Base-by-base conservation (phyloP, 2,329 filamentous ascomycete genomes). In the Diaporthe australafricana region DNA sequence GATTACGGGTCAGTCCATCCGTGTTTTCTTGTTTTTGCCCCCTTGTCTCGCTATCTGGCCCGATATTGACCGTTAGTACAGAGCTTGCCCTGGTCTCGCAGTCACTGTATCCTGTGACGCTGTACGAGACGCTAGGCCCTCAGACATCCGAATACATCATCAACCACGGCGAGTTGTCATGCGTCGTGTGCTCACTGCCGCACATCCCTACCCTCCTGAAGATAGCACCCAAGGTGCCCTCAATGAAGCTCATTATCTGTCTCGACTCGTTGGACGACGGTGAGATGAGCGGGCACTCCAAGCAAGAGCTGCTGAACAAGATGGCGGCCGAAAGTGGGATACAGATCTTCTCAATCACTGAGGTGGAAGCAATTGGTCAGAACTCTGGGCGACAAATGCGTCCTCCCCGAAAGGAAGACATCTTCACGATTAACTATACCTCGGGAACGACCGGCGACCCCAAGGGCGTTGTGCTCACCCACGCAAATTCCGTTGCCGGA, bases 131-230 rank as follows among this genome's bases (percentile, higher is more conserved):
- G 16, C 89, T 99, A 6, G 96, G 96, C 12, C 92, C 96, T 16
- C 94, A 98, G 76, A 90, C 95, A 2, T 95, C 94, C 71, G 95
- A 98, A 84, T 98, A 94, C 84, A 98, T 99, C 82, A 93, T 98
- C 84, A 97, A 97, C 83, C 96, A 98, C 81, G 90, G 94, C 69
- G 88, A 91, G 74, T 85, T 98, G 70, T 82, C 87, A 72, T 94
- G 91, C 78, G 90, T 98, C 48, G 91, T 93, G 74, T 92, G 93
- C 72, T 95, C 93, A 35, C 85, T 98, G 56, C 90, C 91, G 53
- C 95, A 98, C 79, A 91, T 98, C 68, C 91, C 94, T 1, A 89
- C 91, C 20, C 88, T 98, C 69, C 87, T 98, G 74, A 95, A 95
- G 85, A 85, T 98, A 76, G 89, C 89, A 76, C 87, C 93, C n/a